These are phyloP conservation scores for Arabidopsis suecica DNA, from an alignment of 345 rosid genomes.

Conservation along the genomic window DNA sequence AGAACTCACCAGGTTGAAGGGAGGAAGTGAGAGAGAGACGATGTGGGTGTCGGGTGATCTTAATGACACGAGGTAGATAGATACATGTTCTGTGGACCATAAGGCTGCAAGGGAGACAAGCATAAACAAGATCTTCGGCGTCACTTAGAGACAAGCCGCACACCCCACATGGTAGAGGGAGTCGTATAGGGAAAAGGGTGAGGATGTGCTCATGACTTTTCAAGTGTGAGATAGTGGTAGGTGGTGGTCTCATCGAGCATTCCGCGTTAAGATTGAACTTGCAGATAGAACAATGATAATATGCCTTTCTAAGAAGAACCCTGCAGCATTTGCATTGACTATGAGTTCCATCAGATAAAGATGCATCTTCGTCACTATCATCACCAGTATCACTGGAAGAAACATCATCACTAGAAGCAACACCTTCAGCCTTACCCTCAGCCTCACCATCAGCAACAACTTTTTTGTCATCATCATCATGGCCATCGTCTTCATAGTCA, in stretches of 20 bases:
- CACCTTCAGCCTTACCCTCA: too few relatives aligned
- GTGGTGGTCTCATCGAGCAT: not conserved
- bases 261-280: not conserved
- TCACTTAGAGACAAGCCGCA: not conserved
- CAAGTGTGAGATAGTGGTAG: not conserved
- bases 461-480: too few relatives aligned
- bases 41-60: not conserved
- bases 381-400: too few relatives aligned
- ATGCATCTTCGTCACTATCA: not conserved
- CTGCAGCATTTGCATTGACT: not conserved
- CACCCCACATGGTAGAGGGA: not conserved
- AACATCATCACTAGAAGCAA: too few relatives aligned
- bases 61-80: not conserved
- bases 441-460: too few relatives aligned
- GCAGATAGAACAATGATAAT: not conserved
- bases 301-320: too few relatives aligned
- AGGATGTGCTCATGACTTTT: not conserved
- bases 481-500: too few relatives aligned
- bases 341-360: not conserved
- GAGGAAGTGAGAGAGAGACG: not conserved
- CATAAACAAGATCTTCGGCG: not conserved
- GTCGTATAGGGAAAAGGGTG: not conserved
- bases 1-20: too few relatives aligned
- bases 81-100: not conserved
- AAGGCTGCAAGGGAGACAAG: not conserved